phyloP scores from a whole-genome alignment of 192 early-diverging fungal species.

The Coemansia brasiliensis region DNA sequence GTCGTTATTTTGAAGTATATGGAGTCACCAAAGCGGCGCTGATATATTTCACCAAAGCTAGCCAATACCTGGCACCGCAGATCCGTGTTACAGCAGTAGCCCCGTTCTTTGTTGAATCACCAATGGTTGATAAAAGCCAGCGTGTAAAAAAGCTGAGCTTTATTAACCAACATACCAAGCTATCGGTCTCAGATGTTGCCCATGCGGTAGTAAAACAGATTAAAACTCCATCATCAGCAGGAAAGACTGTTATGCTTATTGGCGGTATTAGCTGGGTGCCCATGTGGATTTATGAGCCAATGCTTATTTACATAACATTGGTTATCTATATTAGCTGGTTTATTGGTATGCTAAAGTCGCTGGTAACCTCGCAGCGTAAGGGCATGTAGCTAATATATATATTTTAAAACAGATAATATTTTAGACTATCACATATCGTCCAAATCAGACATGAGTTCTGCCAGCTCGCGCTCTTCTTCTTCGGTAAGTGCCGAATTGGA shows the following conservation, averaged over 20 bases:
- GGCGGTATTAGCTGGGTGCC: constrained; percentile 26
- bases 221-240: constrained; percentile 17
- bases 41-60: constrained; percentile 59
- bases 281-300: constrained; percentile 20
- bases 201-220: constrained; percentile 33
- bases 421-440: constrained; percentile 52
- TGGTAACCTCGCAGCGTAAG: neutral
- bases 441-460: constrained; percentile 78
- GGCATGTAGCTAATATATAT: neutral
- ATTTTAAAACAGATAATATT: neutral
- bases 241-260: constrained; percentile 23
- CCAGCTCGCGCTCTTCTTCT: constrained; percentile 88
- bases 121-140: constrained; percentile 44
- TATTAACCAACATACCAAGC: constrained; percentile 17
- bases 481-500: constrained; percentile 65
- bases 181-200: constrained; percentile 22
- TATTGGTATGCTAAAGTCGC: constrained; percentile 1
- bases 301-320: neutral
- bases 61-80: constrained; percentile 41
- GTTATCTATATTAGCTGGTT: constrained; percentile 3
- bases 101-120: constrained; percentile 58
- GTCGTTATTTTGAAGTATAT: constrained; percentile 65
- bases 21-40: constrained; percentile 76
- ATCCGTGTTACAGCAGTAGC: constrained; percentile 66
- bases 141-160: constrained; percentile 21